Conservation (phyloP, 2,329 filamentous ascomycete genomes). For the Pezicula rhizophila region DNA sequence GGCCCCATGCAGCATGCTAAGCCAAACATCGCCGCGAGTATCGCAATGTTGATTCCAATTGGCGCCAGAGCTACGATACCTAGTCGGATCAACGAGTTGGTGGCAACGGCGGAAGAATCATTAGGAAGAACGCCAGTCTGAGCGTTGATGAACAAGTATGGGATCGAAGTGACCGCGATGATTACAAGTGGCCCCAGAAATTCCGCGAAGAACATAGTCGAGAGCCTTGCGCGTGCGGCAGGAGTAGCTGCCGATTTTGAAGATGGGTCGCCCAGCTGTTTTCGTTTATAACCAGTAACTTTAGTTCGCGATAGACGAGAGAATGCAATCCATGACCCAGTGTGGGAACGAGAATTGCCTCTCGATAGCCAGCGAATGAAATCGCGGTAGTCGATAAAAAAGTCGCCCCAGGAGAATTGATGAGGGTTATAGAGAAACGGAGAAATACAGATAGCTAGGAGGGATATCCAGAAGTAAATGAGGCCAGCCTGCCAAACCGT, state of each 20-base stretch:
- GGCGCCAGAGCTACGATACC: slow-evolving; percentile 78
- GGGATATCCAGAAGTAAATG: slow-evolving; percentile 93
- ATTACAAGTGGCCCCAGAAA: slow-evolving; percentile 79
- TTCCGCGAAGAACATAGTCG: slow-evolving; percentile 90
- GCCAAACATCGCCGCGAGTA: slow-evolving; percentile 70
- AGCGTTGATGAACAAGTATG: slow-evolving; percentile 94
- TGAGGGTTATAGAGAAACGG: slow-evolving; percentile 99
- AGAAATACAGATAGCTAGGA: slow-evolving; percentile 81
- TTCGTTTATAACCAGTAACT: slow-evolving; percentile 97
- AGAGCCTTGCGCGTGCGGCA: slow-evolving; percentile 78
- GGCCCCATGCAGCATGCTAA: slow-evolving; percentile 99
- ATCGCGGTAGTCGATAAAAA: slow-evolving; percentile 99
- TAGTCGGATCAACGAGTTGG: slow-evolving; percentile 72
- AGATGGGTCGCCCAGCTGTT: slow-evolving; percentile 84
- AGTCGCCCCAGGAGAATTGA: slow-evolving; percentile 97
- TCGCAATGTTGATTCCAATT: slow-evolving; percentile 81
- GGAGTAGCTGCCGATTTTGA: slow-evolving; percentile 81
- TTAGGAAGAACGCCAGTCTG: slow-evolving; percentile 69
- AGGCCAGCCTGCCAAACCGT: slow-evolving; percentile 88
- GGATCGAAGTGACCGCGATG: slow-evolving; percentile 73
- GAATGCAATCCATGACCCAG: slow-evolving; percentile 97
- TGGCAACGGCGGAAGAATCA: slow-evolving; percentile 38
- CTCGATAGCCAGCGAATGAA: slow-evolving; percentile 96
- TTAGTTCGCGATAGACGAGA: slow-evolving; percentile 91
- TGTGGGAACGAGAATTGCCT: slow-evolving; percentile 91